Evolutionary conservation across 768 basidiomycete genomes (phyloP), one percentile per base, ranked within the genome.

Genomic region (Lactifluus volemus): DNA sequence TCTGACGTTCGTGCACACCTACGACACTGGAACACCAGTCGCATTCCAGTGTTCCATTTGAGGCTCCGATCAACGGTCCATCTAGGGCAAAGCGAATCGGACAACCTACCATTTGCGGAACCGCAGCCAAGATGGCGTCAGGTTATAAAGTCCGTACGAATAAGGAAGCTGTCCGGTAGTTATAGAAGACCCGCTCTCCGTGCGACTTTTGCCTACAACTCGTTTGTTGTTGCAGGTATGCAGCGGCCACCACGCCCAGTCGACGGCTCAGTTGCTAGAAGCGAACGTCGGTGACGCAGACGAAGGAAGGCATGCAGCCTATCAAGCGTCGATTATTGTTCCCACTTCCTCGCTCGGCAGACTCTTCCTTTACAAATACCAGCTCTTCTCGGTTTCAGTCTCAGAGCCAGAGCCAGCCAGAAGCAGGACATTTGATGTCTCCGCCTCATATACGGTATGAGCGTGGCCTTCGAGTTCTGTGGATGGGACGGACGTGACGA

Each of bases 81-180:
- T n/a, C 58, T 2, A 77, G 75, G 41, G 61, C 70, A 39, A 73
- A 68, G 58, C 80, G 81, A 54, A 70, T 79, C 14, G 85, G 85
- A 7, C 79, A 81, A 59, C 84, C 89, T 0, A 83, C 86, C 0
- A 76, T 90, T 10, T 85, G 85, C n/a, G 77, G 91, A 10, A 79
- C 87, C 0, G 79, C 85, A 2, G 89, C 90, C 63, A 88, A 91
- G 70, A 89, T 92, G 86, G 86, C 85, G 0, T 87, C 85, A 74
- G 6, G 89, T 92, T 70, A 84, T 92, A 78, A 91, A 89, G 76
- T 85, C 81, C 1, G 86, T 84, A 29, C 77, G 84, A 51, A 67
- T 92, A 53, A 79, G 81, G 63, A 88, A 81, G 70, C 81, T 86
- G 0, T 71, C 68, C 70, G 5, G 56, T 61, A 29, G 61, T 64